Percentiles rank a stretch among this genome's conserved stretches.
These are phyloP conservation scores for Ophiostoma ips DNA, from an alignment of 2,329 filamentous ascomycete species.

Conservation along the genomic window DNA sequence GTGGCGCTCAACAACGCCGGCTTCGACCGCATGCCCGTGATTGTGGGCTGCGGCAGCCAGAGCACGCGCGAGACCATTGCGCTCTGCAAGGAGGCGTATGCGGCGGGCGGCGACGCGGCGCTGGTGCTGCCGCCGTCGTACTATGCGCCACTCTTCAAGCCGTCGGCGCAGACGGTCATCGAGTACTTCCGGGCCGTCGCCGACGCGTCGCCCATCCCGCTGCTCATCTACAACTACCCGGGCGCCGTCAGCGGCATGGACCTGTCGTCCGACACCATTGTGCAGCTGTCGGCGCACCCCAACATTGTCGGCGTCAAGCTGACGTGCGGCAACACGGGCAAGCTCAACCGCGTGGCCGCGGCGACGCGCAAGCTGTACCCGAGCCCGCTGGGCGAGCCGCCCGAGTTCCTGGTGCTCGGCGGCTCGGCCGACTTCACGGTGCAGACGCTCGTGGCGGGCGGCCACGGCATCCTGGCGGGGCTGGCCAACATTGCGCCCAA, in stretches of 20 bases:
- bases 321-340: slow-evolving; percentile 57
- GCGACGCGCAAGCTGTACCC: slow-evolving; percentile 32
- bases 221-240: slow-evolving; percentile 59
- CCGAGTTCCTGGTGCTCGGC: slow-evolving; percentile 52
- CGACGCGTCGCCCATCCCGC: slow-evolving; percentile 46
- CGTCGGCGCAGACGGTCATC: slow-evolving; percentile 44
- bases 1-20: slow-evolving; percentile 54
- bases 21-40: slow-evolving; percentile 51
- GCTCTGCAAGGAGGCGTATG: slow-evolving; percentile 53
- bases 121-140: slow-evolving; percentile 65
- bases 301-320: slow-evolving; percentile 58
- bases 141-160: slow-evolving; percentile 53
- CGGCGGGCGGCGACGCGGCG: slow-evolving; percentile 59
- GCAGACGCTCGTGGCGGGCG: slow-evolving; percentile 53
- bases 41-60: slow-evolving; percentile 62
- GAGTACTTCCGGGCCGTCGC: slow-evolving; percentile 55
- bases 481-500: slow-evolving; percentile 59
- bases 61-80: slow-evolving; percentile 60
- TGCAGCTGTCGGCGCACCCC: slow-evolving; percentile 43
- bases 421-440: slow-evolving; percentile 62
- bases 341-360: slow-evolving; percentile 49
- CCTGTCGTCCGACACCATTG: slow-evolving; percentile 47
- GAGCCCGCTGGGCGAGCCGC: slow-evolving; percentile 17
- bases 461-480: slow-evolving; percentile 57
- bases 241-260: slow-evolving; percentile 50